Evolutionary conservation across 2,329 filamentous ascomycete genomes (phyloP).

Genomic region (Talaromyces funiculosus): DNA sequence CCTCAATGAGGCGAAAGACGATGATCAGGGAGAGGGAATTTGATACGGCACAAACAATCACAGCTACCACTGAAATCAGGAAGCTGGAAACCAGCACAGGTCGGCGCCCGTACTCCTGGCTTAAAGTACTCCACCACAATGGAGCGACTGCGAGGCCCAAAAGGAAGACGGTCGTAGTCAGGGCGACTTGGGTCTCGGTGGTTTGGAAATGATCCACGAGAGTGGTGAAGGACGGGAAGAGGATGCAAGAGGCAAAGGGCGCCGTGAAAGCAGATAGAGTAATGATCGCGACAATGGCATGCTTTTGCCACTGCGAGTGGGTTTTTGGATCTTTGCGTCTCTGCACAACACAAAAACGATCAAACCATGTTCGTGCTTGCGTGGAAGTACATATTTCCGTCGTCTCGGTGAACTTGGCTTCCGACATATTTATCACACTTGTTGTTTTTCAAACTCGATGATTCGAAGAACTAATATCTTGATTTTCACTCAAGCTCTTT

Average conservation of each 20-base stretch:
- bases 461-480: background rate
- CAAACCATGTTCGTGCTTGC: background rate
- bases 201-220: constrained; percentile 29
- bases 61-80: constrained; percentile 32
- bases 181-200: constrained; percentile 30
- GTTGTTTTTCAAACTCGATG: background rate
- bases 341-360: background rate
- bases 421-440: background rate
- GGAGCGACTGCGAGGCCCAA: constrained; percentile 35
- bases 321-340: background rate
- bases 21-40: constrained; percentile 36
- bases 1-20: constrained; percentile 33
- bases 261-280: constrained; percentile 5
- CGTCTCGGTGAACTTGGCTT: background rate
- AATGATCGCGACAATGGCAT: background rate
- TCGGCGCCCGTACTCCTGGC: constrained; percentile 34
- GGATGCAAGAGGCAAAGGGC: constrained; percentile 4
- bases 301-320: background rate
- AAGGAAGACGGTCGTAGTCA: constrained; percentile 37
- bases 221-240: constrained; percentile 20
- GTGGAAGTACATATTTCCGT: background rate
- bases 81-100: constrained; percentile 36
- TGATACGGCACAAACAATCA: constrained; percentile 30
- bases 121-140: constrained; percentile 37
- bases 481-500: background rate